Percentiles rank a stretch among this genome's conserved stretches.
These are phyloP conservation scores for Apiotrichum montevideense DNA, from an alignment of 1,284 basidiomycete genomes.

Conservation along the genomic window DNA sequence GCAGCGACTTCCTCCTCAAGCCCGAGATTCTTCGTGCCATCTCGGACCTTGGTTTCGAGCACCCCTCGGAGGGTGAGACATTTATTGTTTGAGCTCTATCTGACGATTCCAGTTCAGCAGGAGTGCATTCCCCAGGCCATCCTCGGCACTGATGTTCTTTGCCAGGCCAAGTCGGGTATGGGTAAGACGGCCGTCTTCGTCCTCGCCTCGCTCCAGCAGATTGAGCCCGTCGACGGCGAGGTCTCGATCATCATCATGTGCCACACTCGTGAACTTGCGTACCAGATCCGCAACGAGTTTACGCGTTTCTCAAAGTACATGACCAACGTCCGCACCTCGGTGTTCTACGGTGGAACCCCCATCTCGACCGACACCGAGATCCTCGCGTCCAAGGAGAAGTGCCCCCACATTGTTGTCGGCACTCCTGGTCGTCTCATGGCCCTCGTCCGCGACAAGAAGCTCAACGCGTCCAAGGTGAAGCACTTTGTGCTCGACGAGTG, in stretches of 20 bases:
- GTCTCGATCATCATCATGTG: conserved; percentile 96
- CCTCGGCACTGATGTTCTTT: conserved; percentile 97
- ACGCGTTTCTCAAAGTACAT: conserved; percentile 99
- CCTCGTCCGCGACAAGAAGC: conserved; percentile 81
- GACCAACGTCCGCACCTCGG: conserved; percentile 95
- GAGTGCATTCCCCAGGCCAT: conserved; percentile 99
- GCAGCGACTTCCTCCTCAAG: conserved; percentile 92
- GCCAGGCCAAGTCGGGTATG: conserved; percentile 99
- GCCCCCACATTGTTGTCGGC: conserved; percentile 97
- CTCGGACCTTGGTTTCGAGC: conserved; percentile 98
- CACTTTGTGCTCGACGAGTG: conserved; percentile 99
- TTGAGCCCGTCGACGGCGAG: conserved; percentile 97
- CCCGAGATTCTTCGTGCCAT: conserved; percentile 95
- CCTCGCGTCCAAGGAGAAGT: conserved; percentile 92
- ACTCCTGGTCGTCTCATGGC: conserved; percentile 95
- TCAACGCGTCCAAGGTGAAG: conserved; percentile 90
- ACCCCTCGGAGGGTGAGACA: conserved; percentile 90
- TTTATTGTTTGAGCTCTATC: neutral
- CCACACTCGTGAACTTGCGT: conserved; percentile 98
- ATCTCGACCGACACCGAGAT: conserved; percentile 90
- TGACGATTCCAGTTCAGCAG: conserved; percentile 76
- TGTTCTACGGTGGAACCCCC: conserved; percentile 96
- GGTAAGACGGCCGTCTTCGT: conserved; percentile 99
- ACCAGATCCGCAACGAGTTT: conserved; percentile 99
- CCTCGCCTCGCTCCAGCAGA: conserved; percentile 92